These are phyloP conservation scores for Monilinia fructicola DNA, from an alignment of 2,329 filamentous ascomycete species.

Conservation along the genomic window DNA sequence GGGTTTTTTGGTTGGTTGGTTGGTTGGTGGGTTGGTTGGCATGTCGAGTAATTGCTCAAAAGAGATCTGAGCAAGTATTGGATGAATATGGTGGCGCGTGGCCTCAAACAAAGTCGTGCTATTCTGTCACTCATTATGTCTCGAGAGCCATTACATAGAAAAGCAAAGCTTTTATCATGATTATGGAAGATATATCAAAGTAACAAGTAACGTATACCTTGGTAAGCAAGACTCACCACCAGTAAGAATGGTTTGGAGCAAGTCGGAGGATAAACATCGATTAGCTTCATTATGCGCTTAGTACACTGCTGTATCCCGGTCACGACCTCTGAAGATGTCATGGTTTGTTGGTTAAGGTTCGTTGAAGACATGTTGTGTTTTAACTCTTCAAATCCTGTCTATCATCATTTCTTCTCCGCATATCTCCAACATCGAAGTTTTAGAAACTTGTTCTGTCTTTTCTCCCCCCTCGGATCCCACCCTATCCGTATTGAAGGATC, in stretches of 20 bases:
- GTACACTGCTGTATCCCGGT: slow-evolving; percentile 10
- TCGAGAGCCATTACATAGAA: slow-evolving; percentile 20
- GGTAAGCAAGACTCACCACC: slow-evolving; percentile 8
- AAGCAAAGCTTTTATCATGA: neutral
- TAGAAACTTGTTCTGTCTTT: slow-evolving; percentile 23
- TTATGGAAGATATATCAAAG: neutral
- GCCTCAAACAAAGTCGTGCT: slow-evolving; percentile 12
- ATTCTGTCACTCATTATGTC: slow-evolving; percentile 22
- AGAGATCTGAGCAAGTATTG: slow-evolving; percentile 4
- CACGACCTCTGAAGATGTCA: neutral
- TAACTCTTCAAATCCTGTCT: slow-evolving; percentile 3
- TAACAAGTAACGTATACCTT: neutral
- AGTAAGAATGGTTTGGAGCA: neutral
- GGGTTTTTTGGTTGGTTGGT: neutral
- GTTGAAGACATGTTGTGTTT: slow-evolving; percentile 21
- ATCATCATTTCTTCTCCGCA: slow-evolving; percentile 14
- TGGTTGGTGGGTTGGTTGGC: too few relatives aligned
- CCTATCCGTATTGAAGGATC: slow-evolving; percentile 12
- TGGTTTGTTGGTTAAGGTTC: slow-evolving; percentile 17
- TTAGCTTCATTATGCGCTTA: slow-evolving; percentile 8
- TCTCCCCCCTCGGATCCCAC: neutral
- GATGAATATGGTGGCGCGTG: slow-evolving; percentile 17
- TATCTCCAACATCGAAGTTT: slow-evolving; percentile 18
- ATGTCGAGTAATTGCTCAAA: neutral
- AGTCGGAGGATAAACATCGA: neutral